These are phyloP conservation scores for Alternaria sp. DNA, from an alignment of 2,329 filamentous ascomycete genomes.

Conservation along the genomic window DNA sequence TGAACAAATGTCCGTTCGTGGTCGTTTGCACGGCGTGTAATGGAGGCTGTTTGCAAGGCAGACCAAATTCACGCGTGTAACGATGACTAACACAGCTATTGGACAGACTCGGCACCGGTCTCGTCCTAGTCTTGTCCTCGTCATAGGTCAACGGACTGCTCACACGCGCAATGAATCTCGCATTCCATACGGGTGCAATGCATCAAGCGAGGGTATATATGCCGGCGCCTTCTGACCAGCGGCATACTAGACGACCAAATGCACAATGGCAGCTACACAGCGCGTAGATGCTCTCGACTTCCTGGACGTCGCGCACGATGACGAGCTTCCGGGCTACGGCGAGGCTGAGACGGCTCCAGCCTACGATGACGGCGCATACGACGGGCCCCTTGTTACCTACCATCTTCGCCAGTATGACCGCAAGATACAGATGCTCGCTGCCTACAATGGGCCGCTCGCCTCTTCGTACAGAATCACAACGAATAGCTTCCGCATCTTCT, in stretches of 20 bases:
- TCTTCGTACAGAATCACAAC: slow-evolving; percentile 41
- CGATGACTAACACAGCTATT: slow-evolving; percentile 7
- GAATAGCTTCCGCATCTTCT: slow-evolving; percentile 38
- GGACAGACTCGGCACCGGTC: not conserved
- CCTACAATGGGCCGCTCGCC: slow-evolving; percentile 22
- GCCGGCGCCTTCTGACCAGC: slow-evolving; percentile 22
- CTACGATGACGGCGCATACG: slow-evolving; percentile 23
- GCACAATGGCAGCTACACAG: slow-evolving; percentile 26
- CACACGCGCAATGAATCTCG: slow-evolving; percentile 11
- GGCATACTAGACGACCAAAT: slow-evolving; percentile 9
- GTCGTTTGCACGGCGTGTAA: not conserved
- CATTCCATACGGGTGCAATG: slow-evolving; percentile 6
- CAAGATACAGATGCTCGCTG: slow-evolving; percentile 35
- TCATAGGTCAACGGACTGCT: slow-evolving; percentile 17
- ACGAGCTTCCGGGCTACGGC: slow-evolving; percentile 40
- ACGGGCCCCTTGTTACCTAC: slow-evolving; percentile 30
- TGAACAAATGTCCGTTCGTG: not conserved
- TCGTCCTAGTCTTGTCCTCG: slow-evolving; percentile 8
- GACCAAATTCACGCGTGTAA: slow-evolving; percentile 2
- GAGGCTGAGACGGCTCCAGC: slow-evolving; percentile 33
- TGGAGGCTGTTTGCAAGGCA: not conserved
- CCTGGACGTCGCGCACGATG: slow-evolving; percentile 27
- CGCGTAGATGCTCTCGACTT: slow-evolving; percentile 25
- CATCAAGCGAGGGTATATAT: slow-evolving; percentile 15
- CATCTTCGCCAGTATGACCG: slow-evolving; percentile 36